A percentile compares a stretch with the other conserved stretches of the same genome.
These are phyloP conservation scores for Hanseniaspora valbyensis DNA, from an alignment of 805 yeast species.

Conservation along the genomic window DNA sequence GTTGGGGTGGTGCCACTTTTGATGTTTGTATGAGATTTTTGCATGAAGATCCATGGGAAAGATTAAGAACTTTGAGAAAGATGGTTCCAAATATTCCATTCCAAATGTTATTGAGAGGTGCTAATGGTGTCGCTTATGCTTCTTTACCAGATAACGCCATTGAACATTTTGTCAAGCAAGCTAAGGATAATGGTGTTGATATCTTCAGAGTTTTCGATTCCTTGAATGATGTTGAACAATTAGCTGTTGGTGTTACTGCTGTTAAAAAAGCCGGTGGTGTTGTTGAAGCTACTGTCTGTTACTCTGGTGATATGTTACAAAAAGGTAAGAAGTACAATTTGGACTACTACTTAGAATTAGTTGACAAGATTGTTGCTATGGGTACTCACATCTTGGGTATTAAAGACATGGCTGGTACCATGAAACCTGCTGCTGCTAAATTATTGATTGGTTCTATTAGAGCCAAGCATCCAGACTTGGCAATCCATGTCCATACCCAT, in stretches of 20 bases:
- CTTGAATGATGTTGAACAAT: slow-evolving; percentile 88
- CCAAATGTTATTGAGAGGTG: slow-evolving; percentile 99
- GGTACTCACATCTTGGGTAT: slow-evolving; percentile 97
- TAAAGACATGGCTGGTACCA: slow-evolving; percentile 99
- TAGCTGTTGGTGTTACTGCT: slow-evolving; percentile 95
- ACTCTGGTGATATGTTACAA: slow-evolving; percentile 96
- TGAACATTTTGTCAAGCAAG: slow-evolving; percentile 91
- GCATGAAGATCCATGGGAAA: slow-evolving; percentile 98
- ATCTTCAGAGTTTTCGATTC: slow-evolving; percentile 97
- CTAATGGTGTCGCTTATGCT: slow-evolving; percentile 97
- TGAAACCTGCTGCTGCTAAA: slow-evolving; percentile 89
- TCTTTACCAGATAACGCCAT: slow-evolving; percentile 97
- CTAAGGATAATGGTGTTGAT: slow-evolving; percentile 92
- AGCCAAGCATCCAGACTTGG: slow-evolving; percentile 78
- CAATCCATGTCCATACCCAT: slow-evolving; percentile 97
- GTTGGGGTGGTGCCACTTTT: slow-evolving; percentile 99
- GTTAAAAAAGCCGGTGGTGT: slow-evolving; percentile 98
- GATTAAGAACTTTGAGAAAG: slow-evolving; percentile 76
- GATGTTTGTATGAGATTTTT: slow-evolving; percentile 98
- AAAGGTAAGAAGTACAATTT: slow-evolving; percentile 93
- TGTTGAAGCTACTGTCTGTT: slow-evolving; percentile 95
- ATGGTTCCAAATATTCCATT: slow-evolving; percentile 96
- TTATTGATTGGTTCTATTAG: slow-evolving; percentile 70
- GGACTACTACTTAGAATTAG: slow-evolving; percentile 73
- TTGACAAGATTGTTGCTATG: slow-evolving; percentile 73